A percentile compares a stretch with the other conserved stretches of the same genome.
Evolutionary conservation across 306 rosid species (phyloP).

Genomic region (Dryas drummondii): DNA sequence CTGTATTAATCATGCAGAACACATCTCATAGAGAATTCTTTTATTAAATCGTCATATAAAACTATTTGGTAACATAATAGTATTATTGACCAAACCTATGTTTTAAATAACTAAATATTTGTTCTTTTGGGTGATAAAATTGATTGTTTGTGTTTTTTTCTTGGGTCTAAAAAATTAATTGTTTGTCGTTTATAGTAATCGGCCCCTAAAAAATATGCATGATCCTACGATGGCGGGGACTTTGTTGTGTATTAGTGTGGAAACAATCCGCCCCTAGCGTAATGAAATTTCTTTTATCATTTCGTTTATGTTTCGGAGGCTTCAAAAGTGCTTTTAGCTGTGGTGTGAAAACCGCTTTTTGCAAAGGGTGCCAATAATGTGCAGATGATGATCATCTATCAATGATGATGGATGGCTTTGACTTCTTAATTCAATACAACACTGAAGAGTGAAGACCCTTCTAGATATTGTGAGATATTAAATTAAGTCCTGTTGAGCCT

Average conservation of each 20-base stretch:
- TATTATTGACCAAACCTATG: too few species aligned
- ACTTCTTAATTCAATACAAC: background rate
- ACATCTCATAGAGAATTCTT: too few species aligned
- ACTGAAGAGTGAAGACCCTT: background rate
- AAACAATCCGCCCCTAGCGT: background rate
- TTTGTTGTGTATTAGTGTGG: background rate
- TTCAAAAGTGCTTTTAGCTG: background rate
- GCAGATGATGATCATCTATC: background rate
- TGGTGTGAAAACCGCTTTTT: background rate
- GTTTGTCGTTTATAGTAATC: too few species aligned
- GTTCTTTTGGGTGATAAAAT: too few species aligned
- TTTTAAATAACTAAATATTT: too few species aligned
- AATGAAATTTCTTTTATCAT: background rate
- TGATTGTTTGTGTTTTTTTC: too few species aligned
- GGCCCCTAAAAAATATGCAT: too few species aligned
- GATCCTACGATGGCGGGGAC: too few species aligned
- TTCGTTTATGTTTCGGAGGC: background rate
- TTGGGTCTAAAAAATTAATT: too few species aligned
- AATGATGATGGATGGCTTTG: background rate
- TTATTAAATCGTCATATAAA: too few species aligned
- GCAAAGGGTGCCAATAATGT: background rate
- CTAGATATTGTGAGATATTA: background rate
- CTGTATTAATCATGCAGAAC: too few species aligned
- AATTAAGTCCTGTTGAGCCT: background rate
- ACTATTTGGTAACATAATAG: too few species aligned